phyloP scores from a whole-genome alignment of 495 filamentous ascomycete genomes.

The Amphirosellinia nigrospora region DNA sequence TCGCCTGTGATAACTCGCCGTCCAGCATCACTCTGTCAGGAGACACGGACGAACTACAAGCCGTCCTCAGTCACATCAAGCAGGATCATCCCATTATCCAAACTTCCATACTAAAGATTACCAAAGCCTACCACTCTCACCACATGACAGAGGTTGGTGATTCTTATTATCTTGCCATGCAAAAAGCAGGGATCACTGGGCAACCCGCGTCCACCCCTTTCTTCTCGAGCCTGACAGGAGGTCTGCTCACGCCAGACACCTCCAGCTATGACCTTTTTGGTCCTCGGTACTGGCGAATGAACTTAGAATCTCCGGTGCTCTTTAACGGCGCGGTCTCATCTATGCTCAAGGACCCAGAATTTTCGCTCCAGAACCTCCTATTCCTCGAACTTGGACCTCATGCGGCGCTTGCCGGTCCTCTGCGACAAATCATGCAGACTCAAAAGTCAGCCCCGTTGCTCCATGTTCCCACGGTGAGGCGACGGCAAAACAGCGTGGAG shows the following conservation, averaged over 20 bases:
- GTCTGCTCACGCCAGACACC: not conserved
- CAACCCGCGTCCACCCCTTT: not conserved
- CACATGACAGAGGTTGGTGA: not conserved
- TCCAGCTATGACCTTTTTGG: no score
- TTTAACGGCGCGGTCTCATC: constrained; percentile 12
- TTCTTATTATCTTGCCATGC: not conserved
- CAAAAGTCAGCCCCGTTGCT: no score
- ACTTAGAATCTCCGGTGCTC: constrained; percentile 1
- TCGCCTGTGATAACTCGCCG: not conserved
- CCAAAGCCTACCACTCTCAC: not conserved
- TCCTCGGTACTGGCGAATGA: not conserved
- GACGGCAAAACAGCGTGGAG: no score
- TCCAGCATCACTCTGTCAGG: not conserved
- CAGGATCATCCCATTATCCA: no score
- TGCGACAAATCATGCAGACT: constrained; percentile 49
- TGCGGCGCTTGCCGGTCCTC: constrained; percentile 53
- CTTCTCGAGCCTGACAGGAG: not conserved
- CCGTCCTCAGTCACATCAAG: not conserved
- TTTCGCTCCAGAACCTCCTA: not conserved
- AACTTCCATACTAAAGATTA: no score
- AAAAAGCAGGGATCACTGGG: not conserved
- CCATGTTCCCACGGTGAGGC: no score
- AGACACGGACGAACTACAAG: not conserved
- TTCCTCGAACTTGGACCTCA: constrained; percentile 39
- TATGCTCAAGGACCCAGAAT: no score